Evolutionary conservation across 202 grass and related monocot genomes (phyloP).

Genomic region (Hordeum pubiflorum): DNA sequence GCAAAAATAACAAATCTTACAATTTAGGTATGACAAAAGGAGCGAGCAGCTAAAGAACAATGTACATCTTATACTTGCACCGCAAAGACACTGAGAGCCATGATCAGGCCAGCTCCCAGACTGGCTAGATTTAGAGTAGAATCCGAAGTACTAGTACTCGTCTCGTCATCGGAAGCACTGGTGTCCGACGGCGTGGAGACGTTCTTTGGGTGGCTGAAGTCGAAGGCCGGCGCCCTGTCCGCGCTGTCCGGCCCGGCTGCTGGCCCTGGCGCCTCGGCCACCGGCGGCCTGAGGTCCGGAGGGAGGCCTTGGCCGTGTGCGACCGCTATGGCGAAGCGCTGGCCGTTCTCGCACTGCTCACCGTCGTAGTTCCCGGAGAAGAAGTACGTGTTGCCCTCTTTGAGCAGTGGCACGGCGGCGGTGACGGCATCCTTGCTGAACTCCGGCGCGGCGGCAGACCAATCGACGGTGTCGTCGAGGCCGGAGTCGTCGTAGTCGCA

Average conservation of each 20-base stretch:
- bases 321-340: conserved; percentile 65
- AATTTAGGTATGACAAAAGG: neutral
- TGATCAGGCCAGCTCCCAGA: neutral
- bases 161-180: neutral
- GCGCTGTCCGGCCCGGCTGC: neutral
- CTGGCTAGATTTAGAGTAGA: conserved; percentile 2
- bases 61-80: neutral
- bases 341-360: conserved; percentile 77
- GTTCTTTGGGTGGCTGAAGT: conserved; percentile 73
- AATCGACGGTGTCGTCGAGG: conserved; percentile 60
- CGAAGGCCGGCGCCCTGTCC: conserved; percentile 3
- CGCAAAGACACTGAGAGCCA: neutral
- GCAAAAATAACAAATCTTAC: neutral
- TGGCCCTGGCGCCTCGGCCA: conserved; percentile 28
- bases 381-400: conserved; percentile 66
- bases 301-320: conserved; percentile 77
- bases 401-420: conserved; percentile 71
- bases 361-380: conserved; percentile 89
- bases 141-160: neutral
- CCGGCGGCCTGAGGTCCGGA: conserved; percentile 51
- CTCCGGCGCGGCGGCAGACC: conserved; percentile 65
- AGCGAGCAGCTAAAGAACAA: neutral
- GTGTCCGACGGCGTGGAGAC: conserved; percentile 26
- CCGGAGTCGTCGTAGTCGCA: conserved; percentile 67
- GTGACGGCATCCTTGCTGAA: conserved; percentile 78